A percentile compares a stretch with the other conserved stretches of the same genome.
Evolutionary conservation across 2,329 filamentous ascomycete genomes (phyloP).

Genomic region (Xenosphaeropsis pyriputrescens): DNA sequence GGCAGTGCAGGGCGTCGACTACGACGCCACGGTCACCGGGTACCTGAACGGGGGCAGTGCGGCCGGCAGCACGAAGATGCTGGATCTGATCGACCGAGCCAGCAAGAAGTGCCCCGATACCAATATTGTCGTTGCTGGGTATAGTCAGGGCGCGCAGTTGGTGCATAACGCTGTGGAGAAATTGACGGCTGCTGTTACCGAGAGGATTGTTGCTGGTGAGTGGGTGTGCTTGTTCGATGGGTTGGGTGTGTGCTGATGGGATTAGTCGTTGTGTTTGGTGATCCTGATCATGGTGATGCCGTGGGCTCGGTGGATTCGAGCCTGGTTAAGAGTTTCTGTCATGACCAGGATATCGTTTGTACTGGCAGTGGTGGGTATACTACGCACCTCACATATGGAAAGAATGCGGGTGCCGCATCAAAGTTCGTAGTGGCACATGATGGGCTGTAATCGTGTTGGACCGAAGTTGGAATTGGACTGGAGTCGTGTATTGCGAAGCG

Average conservation of each 20-base stretch:
- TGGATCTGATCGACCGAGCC: constrained; percentile 4
- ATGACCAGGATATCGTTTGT: constrained; percentile 11
- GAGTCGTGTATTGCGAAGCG: too few relatives aligned
- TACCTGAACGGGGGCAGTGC: constrained; percentile 17
- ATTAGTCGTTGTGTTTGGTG: constrained; percentile 13
- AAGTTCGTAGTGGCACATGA: constrained; percentile 15
- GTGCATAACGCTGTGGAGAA: constrained; percentile 12
- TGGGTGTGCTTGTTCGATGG: too few relatives aligned
- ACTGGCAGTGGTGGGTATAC: constrained; percentile 14
- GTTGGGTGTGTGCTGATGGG: too few relatives aligned
- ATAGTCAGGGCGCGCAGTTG: constrained; percentile 10
- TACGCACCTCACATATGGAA: constrained; percentile 24
- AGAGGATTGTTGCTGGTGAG: neutral
- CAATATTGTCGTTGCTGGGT: constrained; percentile 12
- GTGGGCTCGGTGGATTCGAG: constrained; percentile 7
- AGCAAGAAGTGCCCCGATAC: constrained; percentile 8
- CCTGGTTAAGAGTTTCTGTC: constrained; percentile 11
- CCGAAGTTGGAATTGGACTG: too few relatives aligned
- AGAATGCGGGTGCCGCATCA: constrained; percentile 21
- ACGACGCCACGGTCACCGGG: neutral
- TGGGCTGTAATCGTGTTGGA: neutral
- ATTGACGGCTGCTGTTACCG: constrained; percentile 3
- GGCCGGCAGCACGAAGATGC: constrained; percentile 26
- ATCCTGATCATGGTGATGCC: constrained; percentile 10
- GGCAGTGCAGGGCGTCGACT: constrained; percentile 1